phyloP scores from a whole-genome alignment of 768 basidiomycete genomes.

The Phanerodontia chrysosporium region DNA sequence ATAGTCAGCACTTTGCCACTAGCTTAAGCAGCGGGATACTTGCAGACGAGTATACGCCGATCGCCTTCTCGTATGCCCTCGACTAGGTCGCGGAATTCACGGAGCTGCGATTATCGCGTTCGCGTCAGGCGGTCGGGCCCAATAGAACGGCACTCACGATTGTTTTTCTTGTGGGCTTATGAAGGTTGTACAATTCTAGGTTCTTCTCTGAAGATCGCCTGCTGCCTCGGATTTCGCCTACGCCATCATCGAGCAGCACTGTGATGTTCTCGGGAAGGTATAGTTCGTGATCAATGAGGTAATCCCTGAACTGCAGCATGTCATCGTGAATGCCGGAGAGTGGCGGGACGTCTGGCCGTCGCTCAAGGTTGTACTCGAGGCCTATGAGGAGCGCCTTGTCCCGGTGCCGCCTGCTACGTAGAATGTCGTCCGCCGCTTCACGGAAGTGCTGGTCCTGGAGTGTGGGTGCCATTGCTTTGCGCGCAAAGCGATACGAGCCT shows the following conservation, averaged over 20 bases:
- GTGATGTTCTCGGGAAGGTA: neutral
- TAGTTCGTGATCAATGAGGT: neutral
- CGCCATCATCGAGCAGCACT: neutral
- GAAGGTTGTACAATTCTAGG: neutral
- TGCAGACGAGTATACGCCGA: neutral
- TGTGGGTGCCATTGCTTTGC: too few species aligned
- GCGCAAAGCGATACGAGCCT: neutral
- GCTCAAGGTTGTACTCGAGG: neutral
- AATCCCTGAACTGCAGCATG: neutral
- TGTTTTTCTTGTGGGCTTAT: neutral
- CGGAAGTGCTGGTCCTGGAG: neutral
- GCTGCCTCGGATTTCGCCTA: neutral
- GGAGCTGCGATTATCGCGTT: neutral
- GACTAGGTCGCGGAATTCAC: neutral
- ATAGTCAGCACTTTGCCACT: neutral
- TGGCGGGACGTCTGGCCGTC: neutral
- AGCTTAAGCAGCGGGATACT: neutral
- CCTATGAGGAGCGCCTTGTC: constrained; percentile 11
- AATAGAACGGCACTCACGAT: neutral
- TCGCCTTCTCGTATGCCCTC: neutral
- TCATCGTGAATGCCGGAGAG: neutral
- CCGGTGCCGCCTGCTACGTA: neutral
- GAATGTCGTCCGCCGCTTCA: neutral
- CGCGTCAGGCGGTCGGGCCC: neutral
- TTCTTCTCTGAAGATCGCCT: neutral